These are phyloP conservation scores for Pseudogymnoascus sp. DNA, from an alignment of 2,329 filamentous ascomycete species.

Conservation along the genomic window DNA sequence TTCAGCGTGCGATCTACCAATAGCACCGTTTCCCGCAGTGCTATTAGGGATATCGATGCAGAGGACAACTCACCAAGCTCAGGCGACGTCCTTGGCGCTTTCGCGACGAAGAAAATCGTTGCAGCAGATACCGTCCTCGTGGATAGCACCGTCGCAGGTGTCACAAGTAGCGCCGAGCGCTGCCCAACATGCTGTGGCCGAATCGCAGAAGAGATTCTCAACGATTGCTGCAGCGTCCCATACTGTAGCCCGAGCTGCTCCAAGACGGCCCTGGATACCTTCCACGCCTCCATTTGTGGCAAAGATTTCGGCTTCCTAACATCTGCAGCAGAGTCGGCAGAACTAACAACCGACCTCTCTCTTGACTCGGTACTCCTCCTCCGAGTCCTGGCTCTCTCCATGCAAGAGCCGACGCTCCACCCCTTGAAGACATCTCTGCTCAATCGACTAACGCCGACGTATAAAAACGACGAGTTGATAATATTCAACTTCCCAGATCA, in stretches of 20 bases:
- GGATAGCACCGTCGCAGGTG: slow-evolving; percentile 16
- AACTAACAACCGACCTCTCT: slow-evolving; percentile 16
- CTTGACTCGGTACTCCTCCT: slow-evolving; percentile 24
- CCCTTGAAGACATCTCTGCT: slow-evolving; percentile 24
- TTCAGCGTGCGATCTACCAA: slow-evolving; percentile 18
- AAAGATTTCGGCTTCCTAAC: slow-evolving; percentile 25
- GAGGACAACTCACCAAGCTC: slow-evolving; percentile 12
- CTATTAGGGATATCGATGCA: slow-evolving; percentile 15
- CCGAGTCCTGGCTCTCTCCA: slow-evolving; percentile 23
- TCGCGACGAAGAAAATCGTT: slow-evolving; percentile 17
- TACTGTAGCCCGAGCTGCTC: slow-evolving; percentile 25
- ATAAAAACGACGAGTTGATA: slow-evolving; percentile 21
- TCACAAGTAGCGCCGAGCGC: slow-evolving; percentile 13
- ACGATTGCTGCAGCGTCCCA: slow-evolving; percentile 18
- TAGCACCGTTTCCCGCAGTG: slow-evolving; percentile 19
- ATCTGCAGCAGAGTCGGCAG: slow-evolving; percentile 14
- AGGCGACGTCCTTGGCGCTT: slow-evolving; percentile 20
- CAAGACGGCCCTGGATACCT: slow-evolving; percentile 19
- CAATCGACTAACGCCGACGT: slow-evolving; percentile 24
- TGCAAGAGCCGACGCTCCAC: slow-evolving; percentile 19
- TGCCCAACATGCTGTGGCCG: slow-evolving; percentile 22
- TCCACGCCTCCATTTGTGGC: slow-evolving; percentile 23
- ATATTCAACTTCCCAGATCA: slow-evolving; percentile 25
- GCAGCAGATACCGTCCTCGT: slow-evolving; percentile 16
- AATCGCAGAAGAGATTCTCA: slow-evolving; percentile 14